Conservation (phyloP, 1,284 basidiomycete species). For the Heterobasidion occidentale region DNA sequence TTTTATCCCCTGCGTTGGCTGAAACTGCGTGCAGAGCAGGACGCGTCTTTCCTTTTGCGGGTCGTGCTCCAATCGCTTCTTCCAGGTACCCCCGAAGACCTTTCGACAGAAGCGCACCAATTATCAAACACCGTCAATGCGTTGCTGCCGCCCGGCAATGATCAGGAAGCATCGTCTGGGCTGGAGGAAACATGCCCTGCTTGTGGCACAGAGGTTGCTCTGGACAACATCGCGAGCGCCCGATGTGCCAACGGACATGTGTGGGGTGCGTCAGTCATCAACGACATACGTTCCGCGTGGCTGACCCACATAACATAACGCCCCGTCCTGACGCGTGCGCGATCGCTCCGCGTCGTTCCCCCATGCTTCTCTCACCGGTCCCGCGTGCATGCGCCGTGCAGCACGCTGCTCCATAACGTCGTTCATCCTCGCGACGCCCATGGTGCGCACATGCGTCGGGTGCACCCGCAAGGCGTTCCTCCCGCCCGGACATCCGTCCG, state of each 20-base stretch:
- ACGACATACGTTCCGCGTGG: not conserved
- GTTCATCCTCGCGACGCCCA: conserved; percentile 59
- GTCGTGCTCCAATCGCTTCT: conserved; percentile 47
- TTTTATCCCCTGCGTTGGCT: not conserved
- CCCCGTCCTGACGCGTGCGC: not conserved
- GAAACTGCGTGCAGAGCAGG: conserved; percentile 32
- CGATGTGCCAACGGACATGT: conserved; percentile 58
- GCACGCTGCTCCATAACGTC: conserved; percentile 67
- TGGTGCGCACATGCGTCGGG: conserved; percentile 61
- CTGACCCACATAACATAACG: too few relatives aligned
- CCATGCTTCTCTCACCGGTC: not conserved
- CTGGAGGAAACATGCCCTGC: conserved; percentile 62
- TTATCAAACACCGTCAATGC: conserved; percentile 34
- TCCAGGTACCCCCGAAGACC: conserved; percentile 38
- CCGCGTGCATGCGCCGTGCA: conserved; percentile 16
- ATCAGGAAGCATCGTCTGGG: conserved; percentile 17
- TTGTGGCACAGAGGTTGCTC: conserved; percentile 47
- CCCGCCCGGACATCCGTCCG: conserved; percentile 21
- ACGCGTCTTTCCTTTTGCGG: conserved; percentile 49
- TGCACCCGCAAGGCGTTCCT: conserved; percentile 66
- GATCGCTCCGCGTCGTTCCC: not conserved
- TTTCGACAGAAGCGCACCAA: conserved; percentile 41
- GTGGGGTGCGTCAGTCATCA: conserved; percentile 42
- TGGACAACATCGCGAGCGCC: conserved; percentile 49
- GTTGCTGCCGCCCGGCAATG: conserved; percentile 17